A percentile compares a stretch with the other conserved stretches of the same genome.
These are phyloP conservation scores for Polyrhizophydium stewartii DNA, from an alignment of 371 early-diverging fungal genomes.

Conservation along the genomic window DNA sequence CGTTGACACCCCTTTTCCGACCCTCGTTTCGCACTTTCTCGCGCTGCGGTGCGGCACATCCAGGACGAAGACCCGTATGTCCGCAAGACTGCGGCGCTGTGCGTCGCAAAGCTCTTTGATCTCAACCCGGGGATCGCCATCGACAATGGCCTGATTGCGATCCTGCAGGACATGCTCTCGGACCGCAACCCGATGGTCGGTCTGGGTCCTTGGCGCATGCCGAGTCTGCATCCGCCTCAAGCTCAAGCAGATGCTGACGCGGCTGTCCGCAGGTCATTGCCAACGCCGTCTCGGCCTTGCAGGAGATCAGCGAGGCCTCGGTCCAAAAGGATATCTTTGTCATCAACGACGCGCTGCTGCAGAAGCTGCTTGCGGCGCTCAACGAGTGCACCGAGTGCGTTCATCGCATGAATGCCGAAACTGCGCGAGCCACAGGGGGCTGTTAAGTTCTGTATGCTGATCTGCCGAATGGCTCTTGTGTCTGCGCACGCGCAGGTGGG, in stretches of 20 bases:
- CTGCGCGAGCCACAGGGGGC: no score
- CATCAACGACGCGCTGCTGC: slow-evolving; percentile 72
- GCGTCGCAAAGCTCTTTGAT: slow-evolving; percentile 90
- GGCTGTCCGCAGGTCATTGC: slow-evolving; percentile 83
- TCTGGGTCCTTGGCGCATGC: no score
- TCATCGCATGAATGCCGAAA: neutral
- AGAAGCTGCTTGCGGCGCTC: slow-evolving; percentile 87
- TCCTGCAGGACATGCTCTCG: slow-evolving; percentile 81
- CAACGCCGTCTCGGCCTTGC: slow-evolving; percentile 90
- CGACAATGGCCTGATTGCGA: slow-evolving; percentile 80
- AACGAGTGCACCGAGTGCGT: slow-evolving; percentile 94
- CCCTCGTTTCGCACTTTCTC: neutral
- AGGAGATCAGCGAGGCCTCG: slow-evolving; percentile 89
- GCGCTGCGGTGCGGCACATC: neutral
- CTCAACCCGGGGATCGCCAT: slow-evolving; percentile 66
- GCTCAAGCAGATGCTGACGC: no score
- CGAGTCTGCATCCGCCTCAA: no score
- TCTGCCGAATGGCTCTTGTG: no score
- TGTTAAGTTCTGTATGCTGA: no score
- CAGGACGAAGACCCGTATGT: slow-evolving; percentile 60
- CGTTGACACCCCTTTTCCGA: neutral
- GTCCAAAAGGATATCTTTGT: slow-evolving; percentile 71
- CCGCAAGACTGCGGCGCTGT: slow-evolving; percentile 58
- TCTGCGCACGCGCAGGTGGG: slow-evolving; percentile 68
- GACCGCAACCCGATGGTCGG: slow-evolving; percentile 91